Percentiles rank a stretch among this genome's conserved stretches.
These are phyloP conservation scores for Mortierella sp. DNA, from an alignment of 371 early-diverging fungal species.

Conservation along the genomic window DNA sequence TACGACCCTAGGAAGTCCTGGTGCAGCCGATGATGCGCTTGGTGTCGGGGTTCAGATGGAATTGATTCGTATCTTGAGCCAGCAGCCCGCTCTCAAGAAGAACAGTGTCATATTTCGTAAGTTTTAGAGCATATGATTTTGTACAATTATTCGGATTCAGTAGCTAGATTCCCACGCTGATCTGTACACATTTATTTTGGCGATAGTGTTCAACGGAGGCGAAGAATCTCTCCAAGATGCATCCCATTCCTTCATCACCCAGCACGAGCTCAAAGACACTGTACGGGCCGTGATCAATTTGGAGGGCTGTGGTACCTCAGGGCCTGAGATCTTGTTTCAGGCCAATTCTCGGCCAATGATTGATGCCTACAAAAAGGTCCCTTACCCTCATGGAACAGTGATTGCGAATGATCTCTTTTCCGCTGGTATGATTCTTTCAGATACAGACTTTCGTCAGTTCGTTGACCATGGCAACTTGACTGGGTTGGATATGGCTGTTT, in stretches of 20 bases:
- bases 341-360: slow-evolving; percentile 77
- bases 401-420: slow-evolving; percentile 81
- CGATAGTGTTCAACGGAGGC: slow-evolving; percentile 80
- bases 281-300: slow-evolving; percentile 78
- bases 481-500: slow-evolving; percentile 79
- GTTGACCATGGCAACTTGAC: slow-evolving; percentile 72
- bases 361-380: slow-evolving; percentile 76
- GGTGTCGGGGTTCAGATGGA: slow-evolving; percentile 83
- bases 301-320: slow-evolving; percentile 79
- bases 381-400: slow-evolving; percentile 79
- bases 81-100: slow-evolving; percentile 60
- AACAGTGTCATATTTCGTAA: slow-evolving; percentile 74
- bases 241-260: slow-evolving; percentile 79
- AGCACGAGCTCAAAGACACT: slow-evolving; percentile 65
- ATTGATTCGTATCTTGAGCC: slow-evolving; percentile 72
- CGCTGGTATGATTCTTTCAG: slow-evolving; percentile 77
- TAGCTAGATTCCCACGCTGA: background rate
- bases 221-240: slow-evolving; percentile 85
- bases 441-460: slow-evolving; percentile 84
- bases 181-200: background rate
- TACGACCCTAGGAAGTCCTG: slow-evolving; percentile 71
- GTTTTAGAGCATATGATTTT: slow-evolving; percentile 15
- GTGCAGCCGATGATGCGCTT: slow-evolving; percentile 79
- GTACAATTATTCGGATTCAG: background rate
- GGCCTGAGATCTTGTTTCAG: slow-evolving; percentile 81